Percentiles rank a stretch among this genome's conserved stretches.
Conservation (phyloP, 805 yeast genomes). For the Priceomyces castillae region DNA sequence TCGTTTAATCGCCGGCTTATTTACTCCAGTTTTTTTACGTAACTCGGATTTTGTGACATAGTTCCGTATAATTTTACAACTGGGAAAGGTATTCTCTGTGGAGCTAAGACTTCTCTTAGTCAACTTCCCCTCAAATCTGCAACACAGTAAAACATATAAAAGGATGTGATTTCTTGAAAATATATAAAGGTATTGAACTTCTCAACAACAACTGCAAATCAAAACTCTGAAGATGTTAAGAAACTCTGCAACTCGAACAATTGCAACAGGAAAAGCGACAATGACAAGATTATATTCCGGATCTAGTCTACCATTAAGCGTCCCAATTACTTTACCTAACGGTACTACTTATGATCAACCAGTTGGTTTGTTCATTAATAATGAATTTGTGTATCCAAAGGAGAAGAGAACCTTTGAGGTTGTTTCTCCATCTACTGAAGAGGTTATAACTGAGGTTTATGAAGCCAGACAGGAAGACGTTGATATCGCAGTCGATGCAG, state of each 20-base stretch:
- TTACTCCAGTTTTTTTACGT: too few relatives aligned
- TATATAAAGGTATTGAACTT: too few relatives aligned
- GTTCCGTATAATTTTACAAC: too few relatives aligned
- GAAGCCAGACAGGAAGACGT: constrained; percentile 80
- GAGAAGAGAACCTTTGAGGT: constrained; percentile 61
- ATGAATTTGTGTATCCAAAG: constrained; percentile 65
- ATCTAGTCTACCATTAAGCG: constrained; percentile 36
- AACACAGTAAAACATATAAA: too few relatives aligned
- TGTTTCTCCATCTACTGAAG: constrained; percentile 68
- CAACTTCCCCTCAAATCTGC: too few relatives aligned
- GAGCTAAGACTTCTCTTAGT: too few relatives aligned
- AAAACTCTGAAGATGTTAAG: constrained; percentile 8
- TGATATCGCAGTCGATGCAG: constrained; percentile 83
- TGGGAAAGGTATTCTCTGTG: too few relatives aligned
- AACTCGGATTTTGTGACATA: too few relatives aligned
- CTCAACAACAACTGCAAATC: not conserved
- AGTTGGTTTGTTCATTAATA: constrained; percentile 85
- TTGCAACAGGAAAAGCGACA: not conserved
- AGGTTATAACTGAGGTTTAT: constrained; percentile 62
- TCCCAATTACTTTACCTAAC: constrained; percentile 61
- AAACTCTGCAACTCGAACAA: constrained; percentile 5
- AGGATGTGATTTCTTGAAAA: too few relatives aligned
- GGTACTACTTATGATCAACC: constrained; percentile 76
- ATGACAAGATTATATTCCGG: not conserved
- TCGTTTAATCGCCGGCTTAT: too few relatives aligned